Evolutionary conservation across 2,329 filamentous ascomycete species (phyloP), one percentile per base, ranked within the genome.

Genomic region (Fusarium sp.): DNA sequence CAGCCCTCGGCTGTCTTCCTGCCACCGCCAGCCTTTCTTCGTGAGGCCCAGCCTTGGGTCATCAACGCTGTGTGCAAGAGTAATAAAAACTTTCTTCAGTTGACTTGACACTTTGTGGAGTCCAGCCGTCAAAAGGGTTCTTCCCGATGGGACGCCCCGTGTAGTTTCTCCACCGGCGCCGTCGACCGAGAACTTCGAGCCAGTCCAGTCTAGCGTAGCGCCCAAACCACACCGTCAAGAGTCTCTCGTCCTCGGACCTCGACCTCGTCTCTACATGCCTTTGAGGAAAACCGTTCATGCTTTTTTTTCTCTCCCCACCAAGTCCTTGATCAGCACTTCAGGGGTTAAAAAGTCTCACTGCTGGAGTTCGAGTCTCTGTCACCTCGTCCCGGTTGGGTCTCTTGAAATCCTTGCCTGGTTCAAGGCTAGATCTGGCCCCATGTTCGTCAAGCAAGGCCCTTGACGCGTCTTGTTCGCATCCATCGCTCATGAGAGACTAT

Each of bases 61-160:
- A 68, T 54, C 62, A 68, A 74, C 57, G 66, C 57, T 60, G 2
- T 31, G 29, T 11, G 45, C 67, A 37, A 57, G 56, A n/a, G 9
- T 31, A 31, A 31, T 11, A 40, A 40, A 50, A 66, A 60, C 56
- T 62, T 54, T 66, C 58, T 71, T 72, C 56, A 56, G 67, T 60
- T 76, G 70, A 66, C 64, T 59, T 77, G 74, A 66, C 68, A 75
- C 64, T 64, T 64, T 76, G 75, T 78, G 76, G 76, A 76, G 76
- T 73, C 47, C 67, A 73, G 62, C 57, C 62, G 73, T 62, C 67
- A 69, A 79, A 69, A 79, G 75, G 77, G 76, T 71, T 79, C 74
- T 63, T 77, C 76, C 77, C 77, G 76, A 76, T 77, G 76, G 77
- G 72, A 77, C 70, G 70, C 76, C 68, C 74, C 74, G 71, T 70